Evolutionary conservation across 2,329 filamentous ascomycete genomes (phyloP), one percentile per base, ranked within the genome.

Genomic region (Massarina eburnea): DNA sequence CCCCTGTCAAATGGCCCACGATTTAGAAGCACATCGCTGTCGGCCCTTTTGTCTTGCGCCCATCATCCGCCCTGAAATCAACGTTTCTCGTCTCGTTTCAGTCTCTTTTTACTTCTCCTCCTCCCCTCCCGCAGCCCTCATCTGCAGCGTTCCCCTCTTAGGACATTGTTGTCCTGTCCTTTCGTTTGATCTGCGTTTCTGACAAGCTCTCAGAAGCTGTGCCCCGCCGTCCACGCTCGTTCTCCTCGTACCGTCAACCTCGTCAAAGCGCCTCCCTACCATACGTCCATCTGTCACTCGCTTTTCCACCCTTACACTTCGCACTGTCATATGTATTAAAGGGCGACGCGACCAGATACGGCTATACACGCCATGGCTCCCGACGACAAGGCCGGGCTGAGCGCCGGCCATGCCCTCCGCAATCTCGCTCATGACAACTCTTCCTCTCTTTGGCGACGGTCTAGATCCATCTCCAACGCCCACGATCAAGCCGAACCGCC

Each of bases 391-490:
- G 46, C 51, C 21, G 54, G 40, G 35, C 39, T 50, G 38, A 52
- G 46, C 45, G 41, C 51, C 17, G 44, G 48, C 42, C 51, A 48
- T 45, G 59, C 48, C 45, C 41, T 56, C 51, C 63, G 57, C 45
- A 62, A 51, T 42, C 52, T 57, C 30, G 35, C 55, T 14, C 51
- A 58, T 15, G 55, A 58, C 39, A 47, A 59, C 33, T 56, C 57
- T 8, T 57, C 55, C 14, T 69, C 62, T 40, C 63, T 67, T 62
- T 71, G 67, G 68, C 66, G 67, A 41, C 66, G 69, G 37, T 61
- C 59, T 39, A 62, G 66, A 36, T 64, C 66, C 24, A 64, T 55
- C 26, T 52, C 56, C 29, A 67, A 62, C 49, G 55, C 67, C n/a
- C 54, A 48, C 36, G 54, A 64, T n/a, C 49, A 54, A 17, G 45